Percentiles rank a stretch among this genome's conserved stretches.
Evolutionary conservation across 2,329 filamentous ascomycete species (phyloP).

Genomic region (Leptographium wingfieldii): DNA sequence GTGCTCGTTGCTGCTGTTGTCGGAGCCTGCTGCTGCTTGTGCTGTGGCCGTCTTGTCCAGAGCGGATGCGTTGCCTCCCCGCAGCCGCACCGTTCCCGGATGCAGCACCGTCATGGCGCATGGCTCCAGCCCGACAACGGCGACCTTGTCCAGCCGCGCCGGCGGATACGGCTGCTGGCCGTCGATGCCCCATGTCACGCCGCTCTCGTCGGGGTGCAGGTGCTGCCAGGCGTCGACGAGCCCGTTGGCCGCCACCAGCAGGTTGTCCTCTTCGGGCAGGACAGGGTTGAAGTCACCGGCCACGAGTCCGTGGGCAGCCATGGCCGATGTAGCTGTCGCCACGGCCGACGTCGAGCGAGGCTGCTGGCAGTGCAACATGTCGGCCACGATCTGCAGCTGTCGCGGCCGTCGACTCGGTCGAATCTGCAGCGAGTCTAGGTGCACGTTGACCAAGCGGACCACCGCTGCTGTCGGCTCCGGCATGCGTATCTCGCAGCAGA

Average conservation of each 20-base stretch:
- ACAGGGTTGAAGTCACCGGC: conserved; percentile 29
- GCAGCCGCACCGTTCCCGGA: conserved; percentile 4
- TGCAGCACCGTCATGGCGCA: conserved; percentile 9
- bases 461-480: neutral
- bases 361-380: conserved; percentile 12
- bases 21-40: neutral
- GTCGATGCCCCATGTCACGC: conserved; percentile 26
- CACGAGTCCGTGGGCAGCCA: conserved; percentile 19
- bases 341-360: neutral
- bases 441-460: conserved; percentile 25
- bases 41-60: neutral
- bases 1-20: neutral
- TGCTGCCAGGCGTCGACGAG: conserved; percentile 23
- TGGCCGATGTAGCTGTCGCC: conserved; percentile 14
- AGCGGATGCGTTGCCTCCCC: neutral
- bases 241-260: conserved; percentile 18
- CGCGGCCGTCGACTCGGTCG: conserved; percentile 17
- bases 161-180: conserved; percentile 20
- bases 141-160: conserved; percentile 24
- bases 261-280: conserved; percentile 19
- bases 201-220: conserved; percentile 16
- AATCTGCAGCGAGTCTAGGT: conserved; percentile 23
- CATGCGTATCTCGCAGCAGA: conserved; percentile 22
- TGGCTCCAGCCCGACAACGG: conserved; percentile 16
- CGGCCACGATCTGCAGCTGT: conserved; percentile 18